These are phyloP conservation scores for Aspergillus carlsbadensis DNA, from an alignment of 495 filamentous ascomycete genomes.

Conservation along the genomic window DNA sequence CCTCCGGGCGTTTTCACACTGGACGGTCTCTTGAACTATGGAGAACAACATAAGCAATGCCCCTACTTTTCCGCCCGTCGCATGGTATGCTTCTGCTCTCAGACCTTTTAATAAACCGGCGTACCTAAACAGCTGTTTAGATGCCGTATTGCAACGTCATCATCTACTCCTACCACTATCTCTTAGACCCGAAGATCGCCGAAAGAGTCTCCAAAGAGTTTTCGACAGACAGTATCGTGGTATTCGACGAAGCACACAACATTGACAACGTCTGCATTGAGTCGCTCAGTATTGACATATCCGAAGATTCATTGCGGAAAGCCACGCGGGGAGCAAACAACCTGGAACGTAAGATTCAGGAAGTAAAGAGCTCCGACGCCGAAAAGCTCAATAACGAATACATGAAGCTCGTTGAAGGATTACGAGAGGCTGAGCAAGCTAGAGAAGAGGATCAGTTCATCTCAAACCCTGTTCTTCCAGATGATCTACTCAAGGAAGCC, in stretches of 20 bases:
- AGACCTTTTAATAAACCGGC: not conserved
- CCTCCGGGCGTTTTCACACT: slow-evolving; percentile 94
- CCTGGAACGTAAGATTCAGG: slow-evolving; percentile 81
- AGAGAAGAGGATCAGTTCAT: slow-evolving; percentile 95
- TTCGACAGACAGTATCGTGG: slow-evolving; percentile 97
- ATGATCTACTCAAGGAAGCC: slow-evolving; percentile 65
- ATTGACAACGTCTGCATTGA: slow-evolving; percentile 99
- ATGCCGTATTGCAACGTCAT: slow-evolving; percentile 99
- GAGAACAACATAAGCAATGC: slow-evolving; percentile 93
- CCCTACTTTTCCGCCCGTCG: slow-evolving; percentile 94
- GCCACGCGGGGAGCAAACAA: slow-evolving; percentile 87
- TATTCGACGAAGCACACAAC: slow-evolving; percentile 98
- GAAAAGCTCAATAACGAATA: slow-evolving; percentile 95
- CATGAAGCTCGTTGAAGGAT: slow-evolving; percentile 88
- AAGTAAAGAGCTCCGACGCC: slow-evolving; percentile 91
- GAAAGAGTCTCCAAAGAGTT: slow-evolving; percentile 95
- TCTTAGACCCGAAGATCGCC: slow-evolving; percentile 96
- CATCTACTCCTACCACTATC: slow-evolving; percentile 98
- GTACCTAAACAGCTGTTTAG: slow-evolving; percentile 38
- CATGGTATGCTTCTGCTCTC: slow-evolving; percentile 63
- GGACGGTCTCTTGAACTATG: slow-evolving; percentile 82
- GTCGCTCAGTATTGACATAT: slow-evolving; percentile 92
- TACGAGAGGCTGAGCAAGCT: slow-evolving; percentile 82
- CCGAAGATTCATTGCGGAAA: slow-evolving; percentile 86
- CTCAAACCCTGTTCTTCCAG: slow-evolving; percentile 68